Conservation (phyloP, 169 alveolate genomes). For the Plasmodium malariae region DNA sequence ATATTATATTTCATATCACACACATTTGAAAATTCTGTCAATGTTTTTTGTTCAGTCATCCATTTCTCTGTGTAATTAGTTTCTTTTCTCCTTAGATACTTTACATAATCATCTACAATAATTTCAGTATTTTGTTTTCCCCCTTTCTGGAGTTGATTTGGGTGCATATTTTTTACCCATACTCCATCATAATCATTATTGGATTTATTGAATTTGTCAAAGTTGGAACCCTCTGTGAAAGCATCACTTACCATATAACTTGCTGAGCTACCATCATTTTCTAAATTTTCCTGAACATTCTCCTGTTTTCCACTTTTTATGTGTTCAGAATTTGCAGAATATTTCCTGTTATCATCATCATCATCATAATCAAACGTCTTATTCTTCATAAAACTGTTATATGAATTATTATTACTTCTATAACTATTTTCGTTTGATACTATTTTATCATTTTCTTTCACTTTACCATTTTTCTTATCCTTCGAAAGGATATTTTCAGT, state of each 20-base stretch:
- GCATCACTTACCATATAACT: conserved; percentile 1
- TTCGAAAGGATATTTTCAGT: background rate
- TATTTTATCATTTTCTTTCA: background rate
- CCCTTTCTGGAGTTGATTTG: background rate
- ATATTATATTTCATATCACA: background rate
- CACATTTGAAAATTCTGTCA: background rate
- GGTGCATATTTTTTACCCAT: background rate
- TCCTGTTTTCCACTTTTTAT: background rate
- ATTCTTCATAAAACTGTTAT: background rate
- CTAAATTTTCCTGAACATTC: conserved; percentile 2
- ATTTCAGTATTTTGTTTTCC: conserved; percentile 21
- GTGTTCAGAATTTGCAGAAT: conserved; percentile 4
- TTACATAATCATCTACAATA: background rate
- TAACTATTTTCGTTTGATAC: background rate
- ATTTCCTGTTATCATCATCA: background rate
- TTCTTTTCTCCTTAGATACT: conserved; percentile 2
- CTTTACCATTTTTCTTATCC: background rate
- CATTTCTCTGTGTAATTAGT: background rate
- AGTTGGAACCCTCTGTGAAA: background rate
- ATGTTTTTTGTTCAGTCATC: background rate
- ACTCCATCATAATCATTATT: background rate
- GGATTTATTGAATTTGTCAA: background rate
- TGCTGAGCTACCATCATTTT: background rate
- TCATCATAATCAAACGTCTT: background rate
- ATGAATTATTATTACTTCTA: background rate